Percentiles rank a stretch among this genome's conserved stretches.
These are phyloP conservation scores for Coemansia sp. DNA, from an alignment of 192 early-diverging fungal species.

Conservation along the genomic window DNA sequence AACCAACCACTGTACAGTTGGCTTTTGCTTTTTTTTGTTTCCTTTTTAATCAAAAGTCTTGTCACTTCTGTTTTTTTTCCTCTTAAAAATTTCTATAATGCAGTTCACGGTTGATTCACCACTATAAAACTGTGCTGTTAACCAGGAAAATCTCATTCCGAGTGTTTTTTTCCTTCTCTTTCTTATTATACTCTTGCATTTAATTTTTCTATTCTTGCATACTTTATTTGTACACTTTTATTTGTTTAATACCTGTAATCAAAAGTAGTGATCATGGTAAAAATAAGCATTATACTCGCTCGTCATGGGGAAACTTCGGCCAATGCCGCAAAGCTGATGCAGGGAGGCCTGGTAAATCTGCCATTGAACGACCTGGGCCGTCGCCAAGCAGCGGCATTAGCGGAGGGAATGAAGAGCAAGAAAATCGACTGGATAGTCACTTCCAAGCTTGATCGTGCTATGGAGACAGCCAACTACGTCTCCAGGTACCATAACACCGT, in stretches of 20 bases:
- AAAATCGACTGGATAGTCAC: constrained; percentile 45
- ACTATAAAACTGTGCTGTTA: too few relatives aligned
- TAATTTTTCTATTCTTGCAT: too few relatives aligned
- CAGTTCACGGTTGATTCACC: too few relatives aligned
- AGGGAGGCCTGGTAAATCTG: constrained; percentile 36
- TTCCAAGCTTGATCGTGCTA: constrained; percentile 34
- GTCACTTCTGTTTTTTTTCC: too few relatives aligned
- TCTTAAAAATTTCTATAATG: too few relatives aligned
- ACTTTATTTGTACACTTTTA: neutral
- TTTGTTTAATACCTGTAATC: too few relatives aligned
- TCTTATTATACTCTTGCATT: too few relatives aligned
- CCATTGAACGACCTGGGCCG: constrained; percentile 36
- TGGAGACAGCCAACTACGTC: constrained; percentile 33
- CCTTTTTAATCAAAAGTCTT: too few relatives aligned
- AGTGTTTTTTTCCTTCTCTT: neutral
- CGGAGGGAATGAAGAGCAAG: constrained; percentile 22
- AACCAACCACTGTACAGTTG: too few relatives aligned
- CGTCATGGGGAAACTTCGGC: constrained; percentile 49
- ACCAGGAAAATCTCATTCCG: neutral
- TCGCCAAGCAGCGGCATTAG: constrained; percentile 31
- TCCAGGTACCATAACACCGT: constrained; percentile 24
- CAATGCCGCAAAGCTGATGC: constrained; percentile 35
- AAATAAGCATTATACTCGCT: constrained; percentile 33
- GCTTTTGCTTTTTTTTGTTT: too few relatives aligned
- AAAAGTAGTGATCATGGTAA: constrained; percentile 9